Conservation (phyloP, 306 rosid species). For the Prunus dulcis region DNA sequence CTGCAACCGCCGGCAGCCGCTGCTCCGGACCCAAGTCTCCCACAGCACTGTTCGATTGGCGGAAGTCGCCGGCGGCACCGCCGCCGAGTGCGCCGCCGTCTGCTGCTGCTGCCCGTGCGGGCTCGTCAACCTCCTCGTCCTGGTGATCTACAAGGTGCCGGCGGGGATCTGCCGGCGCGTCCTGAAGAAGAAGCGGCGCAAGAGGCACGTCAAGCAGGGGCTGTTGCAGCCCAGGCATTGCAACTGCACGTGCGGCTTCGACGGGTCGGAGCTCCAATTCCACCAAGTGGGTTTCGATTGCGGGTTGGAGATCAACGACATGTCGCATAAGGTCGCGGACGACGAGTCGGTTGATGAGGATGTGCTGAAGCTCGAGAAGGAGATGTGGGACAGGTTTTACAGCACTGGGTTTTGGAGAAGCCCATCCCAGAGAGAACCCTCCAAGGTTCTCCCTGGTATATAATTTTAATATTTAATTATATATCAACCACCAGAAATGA, state of each 20-base stretch:
- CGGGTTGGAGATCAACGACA: slow-evolving; percentile 1
- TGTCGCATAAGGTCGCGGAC: neutral
- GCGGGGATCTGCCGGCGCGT: slow-evolving; percentile 49
- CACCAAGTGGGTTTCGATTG: slow-evolving; percentile 2
- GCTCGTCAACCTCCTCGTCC: slow-evolving; percentile 42
- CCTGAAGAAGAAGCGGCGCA: slow-evolving; percentile 28
- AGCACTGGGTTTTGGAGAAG: slow-evolving; percentile 87
- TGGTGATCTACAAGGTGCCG: slow-evolving; percentile 75
- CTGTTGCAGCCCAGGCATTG: slow-evolving; percentile 10
- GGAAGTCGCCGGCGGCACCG: slow-evolving; percentile 68
- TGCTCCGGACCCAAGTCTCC: slow-evolving; percentile 21
- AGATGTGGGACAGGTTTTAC: slow-evolving; percentile 84
- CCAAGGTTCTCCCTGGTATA: neutral
- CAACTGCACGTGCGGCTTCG: slow-evolving; percentile 26
- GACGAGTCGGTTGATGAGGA: slow-evolving; percentile 28
- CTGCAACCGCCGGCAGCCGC: slow-evolving; percentile 32
- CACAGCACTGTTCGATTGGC: slow-evolving; percentile 33
- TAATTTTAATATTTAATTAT: neutral
- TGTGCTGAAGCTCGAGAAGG: slow-evolving; percentile 57
- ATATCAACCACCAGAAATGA: neutral
- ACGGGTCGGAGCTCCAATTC: slow-evolving; percentile 35
- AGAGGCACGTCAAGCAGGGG: slow-evolving; percentile 27
- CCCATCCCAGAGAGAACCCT: slow-evolving; percentile 54
- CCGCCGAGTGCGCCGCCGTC: slow-evolving; percentile 87
- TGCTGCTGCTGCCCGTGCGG: slow-evolving; percentile 76